Base-by-base conservation (phyloP, 176 grass and related monocot genomes). In the Saccharum officinarum region DNA sequence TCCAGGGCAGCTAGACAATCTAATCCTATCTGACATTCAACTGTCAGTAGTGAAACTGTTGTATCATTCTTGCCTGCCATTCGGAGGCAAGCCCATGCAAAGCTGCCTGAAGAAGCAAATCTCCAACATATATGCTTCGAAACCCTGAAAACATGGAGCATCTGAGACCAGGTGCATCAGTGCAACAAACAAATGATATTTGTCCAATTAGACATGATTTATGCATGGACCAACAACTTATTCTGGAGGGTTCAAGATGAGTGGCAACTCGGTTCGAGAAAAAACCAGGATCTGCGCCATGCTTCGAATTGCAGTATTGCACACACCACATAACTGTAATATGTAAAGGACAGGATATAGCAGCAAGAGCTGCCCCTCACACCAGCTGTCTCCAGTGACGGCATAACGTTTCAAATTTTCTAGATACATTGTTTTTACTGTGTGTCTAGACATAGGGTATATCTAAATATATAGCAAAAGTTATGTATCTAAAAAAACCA, bases 311-410 rank as follows among this genome's bases (percentile, higher is more conserved):
- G 2, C 34, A 34, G 34, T 34, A 30, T 57, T 40, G 13, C 26
- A 79, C 39, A 42, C 28, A 68, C 28, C 28, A 45, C 25, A 12
- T 88, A 90, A 89, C 92, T 94, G 92, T 73, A 94, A 81, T 66
- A 89, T 75, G 41, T 92, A 94, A 42, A 94, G 92, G 36, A 94
- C 83, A 38, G 92, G 92, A 73, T 87, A 94, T 73, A 94, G 86
- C 55, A 94, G 74, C 82, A 76, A 88, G 52, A 94, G 69, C 81
- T 94, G 92, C 22, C 92, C 92, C 85, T 94, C 90, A 94, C 92
- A 83, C 92, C 90, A 75, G 92, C 92, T 38, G 92, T 90, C 88
- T 73, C 92, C 92, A 82, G 87, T 86, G 0, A 94, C 87, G 15
- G 92, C 92, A 40, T 37, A 5, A 37, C 4, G 36, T 37, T 37